Evolutionary conservation across 2,329 filamentous ascomycete species (phyloP).

Genomic region (Diaporthe australafricana): DNA sequence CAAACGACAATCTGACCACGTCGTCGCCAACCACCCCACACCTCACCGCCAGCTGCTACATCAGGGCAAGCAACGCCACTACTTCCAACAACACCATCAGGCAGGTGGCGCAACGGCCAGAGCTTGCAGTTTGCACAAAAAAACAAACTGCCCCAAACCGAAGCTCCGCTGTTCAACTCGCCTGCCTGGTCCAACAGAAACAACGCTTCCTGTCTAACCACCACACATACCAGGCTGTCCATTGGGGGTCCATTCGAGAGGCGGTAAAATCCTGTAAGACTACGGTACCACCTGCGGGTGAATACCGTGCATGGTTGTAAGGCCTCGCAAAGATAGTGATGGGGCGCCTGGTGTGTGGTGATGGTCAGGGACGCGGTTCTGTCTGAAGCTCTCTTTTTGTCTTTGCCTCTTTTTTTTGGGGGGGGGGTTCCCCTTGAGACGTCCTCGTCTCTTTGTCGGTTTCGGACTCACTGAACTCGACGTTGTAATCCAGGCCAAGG

Average conservation of each 20-base stretch:
- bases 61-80: too few species aligned
- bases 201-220: background rate
- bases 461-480: background rate
- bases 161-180: too few species aligned
- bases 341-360: background rate
- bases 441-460: background rate
- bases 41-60: background rate
- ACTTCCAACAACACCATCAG: background rate
- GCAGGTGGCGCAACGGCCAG: background rate
- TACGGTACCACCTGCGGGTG: background rate
- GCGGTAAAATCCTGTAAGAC: background rate
- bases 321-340: background rate
- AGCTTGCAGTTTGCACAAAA: background rate
- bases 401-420: background rate
- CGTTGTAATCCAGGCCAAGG: background rate
- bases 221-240: background rate
- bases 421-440: too few species aligned
- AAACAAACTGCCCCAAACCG: background rate
- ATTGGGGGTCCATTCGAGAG: background rate
- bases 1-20: background rate
- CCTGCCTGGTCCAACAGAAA: too few species aligned
- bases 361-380: background rate
- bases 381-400: background rate
- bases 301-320: background rate
- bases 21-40: background rate